Base-by-base conservation (phyloP, 352 stramenopile genomes). In the Aphanomyces cochlioides region DNA sequence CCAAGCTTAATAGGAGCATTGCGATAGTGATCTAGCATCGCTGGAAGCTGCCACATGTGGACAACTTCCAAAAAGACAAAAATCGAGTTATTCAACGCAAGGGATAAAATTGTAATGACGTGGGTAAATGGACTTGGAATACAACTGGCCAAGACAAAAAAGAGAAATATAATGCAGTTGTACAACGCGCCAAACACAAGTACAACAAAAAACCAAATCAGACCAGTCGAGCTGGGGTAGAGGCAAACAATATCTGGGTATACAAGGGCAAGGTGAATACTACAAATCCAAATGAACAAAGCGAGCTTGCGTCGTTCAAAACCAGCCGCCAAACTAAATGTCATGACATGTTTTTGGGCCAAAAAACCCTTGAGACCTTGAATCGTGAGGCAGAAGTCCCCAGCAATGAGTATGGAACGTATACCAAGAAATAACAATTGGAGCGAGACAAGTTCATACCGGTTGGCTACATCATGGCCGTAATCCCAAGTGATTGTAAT, bases 221-320 rank as follows among this genome's bases (percentile, higher is more conserved):
- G 15, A n/a, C 54, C 54, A 28, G 41, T 41, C 41, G 59, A 56
- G 41, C 59, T 41, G 8, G 48, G 36, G 59, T 67, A 67, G 19
- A 67, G 17, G 17, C 59, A 41, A 13, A 41, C 59, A 17, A 67
- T 19, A n/a, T 67, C 59, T 15, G 39, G 38, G 47, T 67, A 67
- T 3, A 67, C 28, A 19, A 67, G 10, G 3, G 40, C 43, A 15
- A 41, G 59, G 38, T 15, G 5, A 15, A 15, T 15, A 48, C 8
- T 15, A 8, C 8, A 48, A 15, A 15, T 15, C 8, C 8, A 8
- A 15, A 48, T 15, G 43, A 48, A 8, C 15, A 48, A 48, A 48
- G 15, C 8, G 8, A 48, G 43, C 8, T 15, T 8, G 8, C 43
- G 43, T 8, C 43, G 43, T 15, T 48, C 43, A 8, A 48, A 15